These are phyloP conservation scores for Claviceps purpurea DNA, from an alignment of 2,329 filamentous ascomycete genomes.

Conservation along the genomic window DNA sequence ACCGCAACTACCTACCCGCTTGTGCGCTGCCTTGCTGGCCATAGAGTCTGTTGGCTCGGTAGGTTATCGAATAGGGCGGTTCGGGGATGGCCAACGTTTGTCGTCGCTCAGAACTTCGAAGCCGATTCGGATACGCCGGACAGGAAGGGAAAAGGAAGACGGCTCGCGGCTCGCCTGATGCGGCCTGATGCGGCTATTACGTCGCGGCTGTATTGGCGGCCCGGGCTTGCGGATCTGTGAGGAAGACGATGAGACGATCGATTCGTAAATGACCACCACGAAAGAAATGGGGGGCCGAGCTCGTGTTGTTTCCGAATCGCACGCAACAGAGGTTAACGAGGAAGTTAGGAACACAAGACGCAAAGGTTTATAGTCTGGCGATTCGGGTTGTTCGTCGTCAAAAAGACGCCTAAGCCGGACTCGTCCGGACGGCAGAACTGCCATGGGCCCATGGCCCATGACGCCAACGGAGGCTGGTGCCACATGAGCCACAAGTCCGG, in stretches of 20 bases:
- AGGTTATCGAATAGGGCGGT: too few species aligned
- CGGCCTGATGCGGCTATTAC: background rate
- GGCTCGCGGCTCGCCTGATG: background rate
- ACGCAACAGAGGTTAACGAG: background rate
- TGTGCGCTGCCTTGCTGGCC: constrained; percentile 61
- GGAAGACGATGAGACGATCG: too few species aligned
- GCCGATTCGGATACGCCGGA: constrained; percentile 3
- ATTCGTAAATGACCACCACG: background rate
- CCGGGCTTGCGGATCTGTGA: too few species aligned
- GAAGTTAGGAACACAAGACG: background rate
- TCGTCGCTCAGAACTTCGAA: background rate
- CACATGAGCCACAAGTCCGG: background rate
- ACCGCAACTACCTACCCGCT: constrained; percentile 40
- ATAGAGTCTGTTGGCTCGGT: constrained; percentile 26
- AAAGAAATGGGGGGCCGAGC: background rate
- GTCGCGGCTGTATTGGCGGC: background rate
- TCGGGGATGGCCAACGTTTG: background rate
- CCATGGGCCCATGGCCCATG: background rate
- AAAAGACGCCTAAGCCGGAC: constrained; percentile 1
- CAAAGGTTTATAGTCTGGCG: background rate
- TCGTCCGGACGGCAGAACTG: background rate
- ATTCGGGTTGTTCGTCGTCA: background rate
- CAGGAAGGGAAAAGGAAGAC: background rate
- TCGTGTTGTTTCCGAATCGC: background rate
- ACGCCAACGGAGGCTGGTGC: background rate